phyloP scores from a whole-genome alignment of 2,329 filamentous ascomycete genomes.

The Ophidiomyces ophidiicola region DNA sequence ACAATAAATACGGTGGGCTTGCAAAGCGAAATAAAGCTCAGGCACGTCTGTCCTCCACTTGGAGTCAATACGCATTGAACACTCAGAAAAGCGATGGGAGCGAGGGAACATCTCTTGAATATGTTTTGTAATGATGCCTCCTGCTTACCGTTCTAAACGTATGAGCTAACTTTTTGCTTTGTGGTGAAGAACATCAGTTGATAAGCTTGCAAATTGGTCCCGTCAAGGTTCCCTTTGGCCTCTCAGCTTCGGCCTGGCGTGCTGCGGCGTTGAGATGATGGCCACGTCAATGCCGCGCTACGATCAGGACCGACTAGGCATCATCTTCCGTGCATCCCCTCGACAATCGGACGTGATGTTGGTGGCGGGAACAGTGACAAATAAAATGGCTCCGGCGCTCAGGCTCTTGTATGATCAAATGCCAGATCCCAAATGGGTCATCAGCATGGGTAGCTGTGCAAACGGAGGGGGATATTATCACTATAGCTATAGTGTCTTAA shows the following conservation, averaged over 20 bases:
- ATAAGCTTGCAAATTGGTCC: constrained; percentile 71
- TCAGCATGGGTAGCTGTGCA: constrained; percentile 73
- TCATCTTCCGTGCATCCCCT: constrained; percentile 80
- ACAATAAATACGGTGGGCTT: background rate
- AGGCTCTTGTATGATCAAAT: constrained; percentile 92
- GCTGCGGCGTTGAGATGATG: constrained; percentile 90
- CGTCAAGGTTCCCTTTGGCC: constrained; percentile 78
- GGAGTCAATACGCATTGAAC: constrained; percentile 1
- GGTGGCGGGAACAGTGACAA: constrained; percentile 80
- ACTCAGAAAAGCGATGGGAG: background rate
- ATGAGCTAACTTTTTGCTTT: background rate
- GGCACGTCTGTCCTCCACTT: background rate
- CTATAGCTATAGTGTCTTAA: constrained; percentile 67
- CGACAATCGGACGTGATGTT: constrained; percentile 90
- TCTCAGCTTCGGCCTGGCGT: constrained; percentile 77
- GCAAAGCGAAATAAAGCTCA: background rate
- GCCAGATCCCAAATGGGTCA: constrained; percentile 80
- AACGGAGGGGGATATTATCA: constrained; percentile 81
- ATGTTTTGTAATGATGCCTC: background rate
- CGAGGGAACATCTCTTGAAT: constrained; percentile 1
- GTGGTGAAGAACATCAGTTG: constrained; percentile 54
- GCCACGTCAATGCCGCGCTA: constrained; percentile 76
- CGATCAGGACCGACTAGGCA: constrained; percentile 77
- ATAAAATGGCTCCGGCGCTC: constrained; percentile 90
- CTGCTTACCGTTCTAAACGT: background rate